These are phyloP conservation scores for Perilla frutescens DNA, from an alignment of 257 asterid species.

Conservation along the genomic window DNA sequence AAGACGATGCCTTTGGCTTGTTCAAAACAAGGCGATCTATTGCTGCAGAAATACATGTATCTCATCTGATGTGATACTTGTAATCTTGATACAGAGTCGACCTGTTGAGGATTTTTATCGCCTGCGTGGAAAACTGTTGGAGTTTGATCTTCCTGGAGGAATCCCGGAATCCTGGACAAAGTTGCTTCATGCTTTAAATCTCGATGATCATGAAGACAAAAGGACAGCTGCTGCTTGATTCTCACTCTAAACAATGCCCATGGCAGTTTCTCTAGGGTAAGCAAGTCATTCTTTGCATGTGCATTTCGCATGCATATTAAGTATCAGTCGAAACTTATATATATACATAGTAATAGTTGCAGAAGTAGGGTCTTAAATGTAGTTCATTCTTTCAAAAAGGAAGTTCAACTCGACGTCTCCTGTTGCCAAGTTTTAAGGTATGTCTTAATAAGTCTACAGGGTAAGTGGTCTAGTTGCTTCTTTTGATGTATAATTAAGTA, in stretches of 20 bases:
- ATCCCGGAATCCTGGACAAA: constrained; percentile 92
- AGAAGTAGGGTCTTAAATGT: constrained; percentile 27
- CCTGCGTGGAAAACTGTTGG: constrained; percentile 71
- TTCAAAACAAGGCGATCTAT: not conserved
- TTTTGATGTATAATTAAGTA: constrained; percentile 8
- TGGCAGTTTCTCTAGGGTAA: constrained; percentile 32
- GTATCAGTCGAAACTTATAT: constrained; percentile 15
- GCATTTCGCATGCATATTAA: constrained; percentile 41
- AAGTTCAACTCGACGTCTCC: not conserved
- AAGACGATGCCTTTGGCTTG: not conserved
- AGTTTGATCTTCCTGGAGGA: constrained; percentile 95
- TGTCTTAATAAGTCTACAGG: not conserved
- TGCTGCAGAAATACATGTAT: not conserved
- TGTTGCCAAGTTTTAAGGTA: not conserved
- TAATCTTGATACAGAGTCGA: constrained; percentile 56
- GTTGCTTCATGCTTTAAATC: constrained; percentile 80
- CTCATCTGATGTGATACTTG: constrained; percentile 9
- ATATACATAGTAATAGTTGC: constrained; percentile 25
- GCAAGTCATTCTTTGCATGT: constrained; percentile 64
- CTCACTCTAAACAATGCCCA: constrained; percentile 1
- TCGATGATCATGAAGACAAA: constrained; percentile 68
- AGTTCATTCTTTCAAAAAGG: constrained; percentile 27
- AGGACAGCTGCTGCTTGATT: constrained; percentile 76
- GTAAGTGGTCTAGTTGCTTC: constrained; percentile 13
- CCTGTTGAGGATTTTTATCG: constrained; percentile 93